A percentile compares a stretch with the other conserved stretches of the same genome.
Conservation (phyloP, 495 filamentous ascomycete genomes). For the Sporormia fimetaria region DNA sequence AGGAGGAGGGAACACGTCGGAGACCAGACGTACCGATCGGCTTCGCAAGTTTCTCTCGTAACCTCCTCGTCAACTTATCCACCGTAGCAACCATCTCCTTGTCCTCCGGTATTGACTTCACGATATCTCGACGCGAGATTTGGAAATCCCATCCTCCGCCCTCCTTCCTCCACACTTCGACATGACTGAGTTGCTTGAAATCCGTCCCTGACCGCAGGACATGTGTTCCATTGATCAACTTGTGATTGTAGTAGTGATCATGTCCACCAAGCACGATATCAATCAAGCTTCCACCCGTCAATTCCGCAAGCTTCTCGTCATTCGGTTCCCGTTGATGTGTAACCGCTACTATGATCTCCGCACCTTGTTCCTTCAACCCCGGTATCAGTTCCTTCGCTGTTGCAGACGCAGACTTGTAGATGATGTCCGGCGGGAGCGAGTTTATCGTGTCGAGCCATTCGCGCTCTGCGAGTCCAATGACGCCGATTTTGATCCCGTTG, state of each 20-base stretch:
- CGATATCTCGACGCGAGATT: slow-evolving; percentile 62
- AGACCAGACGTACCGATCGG: slow-evolving; percentile 44
- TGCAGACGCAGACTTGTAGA: slow-evolving; percentile 63
- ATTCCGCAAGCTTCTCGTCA: slow-evolving; percentile 60
- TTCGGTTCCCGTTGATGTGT: slow-evolving; percentile 80
- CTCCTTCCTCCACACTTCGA: slow-evolving; percentile 53
- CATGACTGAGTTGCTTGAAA: slow-evolving; percentile 82
- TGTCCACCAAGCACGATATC: slow-evolving; percentile 83
- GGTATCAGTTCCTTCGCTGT: slow-evolving; percentile 63
- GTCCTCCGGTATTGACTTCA: slow-evolving; percentile 54
- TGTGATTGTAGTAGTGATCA: slow-evolving; percentile 77
- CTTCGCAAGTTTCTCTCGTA: slow-evolving; percentile 66
- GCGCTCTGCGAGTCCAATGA: slow-evolving; percentile 72
- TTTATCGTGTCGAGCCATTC: slow-evolving; percentile 83
- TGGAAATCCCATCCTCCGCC: slow-evolving; percentile 59
- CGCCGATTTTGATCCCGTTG: slow-evolving; percentile 74
- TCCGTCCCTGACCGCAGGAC: slow-evolving; percentile 74
- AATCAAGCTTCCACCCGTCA: slow-evolving; percentile 52
- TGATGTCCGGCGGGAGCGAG: slow-evolving; percentile 62
- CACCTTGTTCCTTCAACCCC: slow-evolving; percentile 57
- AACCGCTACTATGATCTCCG: slow-evolving; percentile 67
- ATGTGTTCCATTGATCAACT: slow-evolving; percentile 63
- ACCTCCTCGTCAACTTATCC: slow-evolving; percentile 52
- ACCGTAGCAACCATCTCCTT: slow-evolving; percentile 45
- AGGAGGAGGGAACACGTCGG: not conserved